phyloP scores from a whole-genome alignment of 2,329 filamentous ascomycete genomes.

The Aspergillus felis region DNA sequence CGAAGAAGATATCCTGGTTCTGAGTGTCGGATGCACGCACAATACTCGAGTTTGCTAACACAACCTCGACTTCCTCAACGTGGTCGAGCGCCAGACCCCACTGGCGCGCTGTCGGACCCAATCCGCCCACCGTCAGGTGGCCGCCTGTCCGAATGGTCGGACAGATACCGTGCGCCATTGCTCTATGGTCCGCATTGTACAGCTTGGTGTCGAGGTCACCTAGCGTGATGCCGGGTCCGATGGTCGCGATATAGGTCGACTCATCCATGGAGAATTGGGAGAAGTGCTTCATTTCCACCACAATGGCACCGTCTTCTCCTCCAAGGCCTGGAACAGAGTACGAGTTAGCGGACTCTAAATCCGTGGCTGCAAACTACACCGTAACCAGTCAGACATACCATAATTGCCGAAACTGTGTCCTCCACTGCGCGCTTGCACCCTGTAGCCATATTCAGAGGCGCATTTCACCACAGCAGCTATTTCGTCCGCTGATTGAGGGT shows the following conservation, averaged over 20 bases:
- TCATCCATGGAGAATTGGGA: slow-evolving; percentile 31
- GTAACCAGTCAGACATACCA: slow-evolving; percentile 23
- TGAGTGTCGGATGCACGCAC: slow-evolving; percentile 25
- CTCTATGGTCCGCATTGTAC: slow-evolving; percentile 26
- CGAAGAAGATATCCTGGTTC: slow-evolving; percentile 33
- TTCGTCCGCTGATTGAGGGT: slow-evolving; percentile 35
- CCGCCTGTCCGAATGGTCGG: slow-evolving; percentile 39
- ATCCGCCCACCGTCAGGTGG: slow-evolving; percentile 39
- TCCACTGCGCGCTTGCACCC: slow-evolving; percentile 51
- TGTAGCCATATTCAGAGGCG: slow-evolving; percentile 39
- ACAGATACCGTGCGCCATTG: slow-evolving; percentile 38
- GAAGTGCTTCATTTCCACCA: slow-evolving; percentile 30
- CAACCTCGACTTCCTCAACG: slow-evolving; percentile 47
- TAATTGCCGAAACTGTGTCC: slow-evolving; percentile 55
- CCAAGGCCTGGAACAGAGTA: slow-evolving; percentile 25
- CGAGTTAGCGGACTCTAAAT: not conserved
- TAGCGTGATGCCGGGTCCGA: slow-evolving; percentile 33
- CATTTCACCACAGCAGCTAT: slow-evolving; percentile 47
- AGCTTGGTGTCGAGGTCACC: slow-evolving; percentile 31
- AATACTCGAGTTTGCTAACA: slow-evolving; percentile 40
- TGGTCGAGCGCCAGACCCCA: slow-evolving; percentile 53
- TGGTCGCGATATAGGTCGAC: slow-evolving; percentile 28
- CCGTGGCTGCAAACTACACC: not conserved
- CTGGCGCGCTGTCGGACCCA: slow-evolving; percentile 41
- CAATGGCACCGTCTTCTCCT: slow-evolving; percentile 27